phyloP scores from a whole-genome alignment of 2,329 filamentous ascomycete species.

The Pseudogymnoascus sp. region DNA sequence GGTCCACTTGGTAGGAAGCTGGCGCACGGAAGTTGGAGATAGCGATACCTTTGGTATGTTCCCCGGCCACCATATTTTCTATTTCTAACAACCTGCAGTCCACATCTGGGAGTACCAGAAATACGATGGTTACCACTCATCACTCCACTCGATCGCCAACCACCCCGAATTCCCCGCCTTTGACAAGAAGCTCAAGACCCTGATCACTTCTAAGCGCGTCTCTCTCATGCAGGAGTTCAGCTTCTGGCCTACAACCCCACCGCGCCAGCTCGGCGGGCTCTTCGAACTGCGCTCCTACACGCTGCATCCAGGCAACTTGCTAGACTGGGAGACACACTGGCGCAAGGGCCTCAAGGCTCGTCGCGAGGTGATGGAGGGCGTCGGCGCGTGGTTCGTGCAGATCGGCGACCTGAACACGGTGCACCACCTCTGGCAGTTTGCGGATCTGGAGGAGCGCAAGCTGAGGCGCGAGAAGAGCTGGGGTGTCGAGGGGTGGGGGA shows the following conservation, averaged over 20 bases:
- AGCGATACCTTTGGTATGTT: constrained; percentile 86
- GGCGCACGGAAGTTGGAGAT: constrained; percentile 95
- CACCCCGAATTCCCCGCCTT: constrained; percentile 81
- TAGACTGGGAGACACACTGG: constrained; percentile 99
- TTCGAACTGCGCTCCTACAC: constrained; percentile 98
- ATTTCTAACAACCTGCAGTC: constrained; percentile 51
- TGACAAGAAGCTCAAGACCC: constrained; percentile 72
- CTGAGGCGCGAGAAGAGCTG: constrained; percentile 87
- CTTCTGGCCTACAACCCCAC: constrained; percentile 95
- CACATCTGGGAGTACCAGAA: constrained; percentile 99
- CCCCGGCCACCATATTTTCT: constrained; percentile 9
- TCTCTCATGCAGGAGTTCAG: constrained; percentile 99
- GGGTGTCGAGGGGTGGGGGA: constrained; percentile 89
- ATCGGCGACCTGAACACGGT: constrained; percentile 97
- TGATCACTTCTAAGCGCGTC: constrained; percentile 76
- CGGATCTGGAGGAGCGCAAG: constrained; percentile 89
- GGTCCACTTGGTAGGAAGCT: constrained; percentile 93
- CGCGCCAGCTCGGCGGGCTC: constrained; percentile 79
- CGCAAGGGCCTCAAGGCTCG: constrained; percentile 82
- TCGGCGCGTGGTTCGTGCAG: constrained; percentile 97
- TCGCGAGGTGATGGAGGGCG: constrained; percentile 95
- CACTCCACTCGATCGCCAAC: constrained; percentile 72
- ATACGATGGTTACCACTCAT: constrained; percentile 91
- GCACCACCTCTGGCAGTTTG: constrained; percentile 97
- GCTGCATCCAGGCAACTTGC: constrained; percentile 84